phyloP scores from a whole-genome alignment of 2,329 filamentous ascomycete genomes.

The Lasiodiplodia theobromae region DNA sequence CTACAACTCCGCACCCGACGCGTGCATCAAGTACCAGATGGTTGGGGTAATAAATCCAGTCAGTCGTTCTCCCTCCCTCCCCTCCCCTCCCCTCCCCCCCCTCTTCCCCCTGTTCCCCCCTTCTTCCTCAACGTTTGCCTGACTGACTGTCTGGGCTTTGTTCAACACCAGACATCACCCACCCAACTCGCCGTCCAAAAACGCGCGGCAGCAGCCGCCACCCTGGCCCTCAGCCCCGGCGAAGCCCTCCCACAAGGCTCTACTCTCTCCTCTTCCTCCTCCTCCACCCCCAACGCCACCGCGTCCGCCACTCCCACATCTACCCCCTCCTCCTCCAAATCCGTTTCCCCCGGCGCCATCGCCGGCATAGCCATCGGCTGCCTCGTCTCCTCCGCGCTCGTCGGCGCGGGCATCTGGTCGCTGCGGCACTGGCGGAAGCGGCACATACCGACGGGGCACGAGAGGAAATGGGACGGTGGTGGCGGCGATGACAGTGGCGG shows the following conservation, averaged over 20 bases:
- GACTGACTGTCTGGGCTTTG: background rate
- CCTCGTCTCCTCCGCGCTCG: constrained; percentile 35
- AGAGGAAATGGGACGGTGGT: no score
- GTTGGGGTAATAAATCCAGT: constrained; percentile 77
- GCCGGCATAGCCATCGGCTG: constrained; percentile 66
- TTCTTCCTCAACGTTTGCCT: background rate
- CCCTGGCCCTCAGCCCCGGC: constrained; percentile 44
- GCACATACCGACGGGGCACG: background rate
- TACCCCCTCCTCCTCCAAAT: background rate
- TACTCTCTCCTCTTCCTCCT: constrained; percentile 30
- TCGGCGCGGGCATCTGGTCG: constrained; percentile 39
- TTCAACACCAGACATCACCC: background rate
- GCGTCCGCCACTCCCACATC: constrained; percentile 22
- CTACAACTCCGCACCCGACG: constrained; percentile 63
- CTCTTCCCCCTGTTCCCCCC: background rate
- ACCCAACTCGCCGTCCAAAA: constrained; percentile 37
- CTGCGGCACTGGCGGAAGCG: constrained; percentile 34
- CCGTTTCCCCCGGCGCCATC: constrained; percentile 48
- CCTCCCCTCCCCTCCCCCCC: no score
- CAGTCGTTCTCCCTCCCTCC: constrained; percentile 34
- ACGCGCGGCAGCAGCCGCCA: constrained; percentile 35
- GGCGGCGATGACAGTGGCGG: no score
- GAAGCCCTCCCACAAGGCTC: constrained; percentile 41
- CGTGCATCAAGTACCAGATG: constrained; percentile 73
- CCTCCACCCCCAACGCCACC: constrained; percentile 31